Base-by-base conservation (phyloP, 192 early-diverging fungal species). In the Linnemannia schmuckeri region DNA sequence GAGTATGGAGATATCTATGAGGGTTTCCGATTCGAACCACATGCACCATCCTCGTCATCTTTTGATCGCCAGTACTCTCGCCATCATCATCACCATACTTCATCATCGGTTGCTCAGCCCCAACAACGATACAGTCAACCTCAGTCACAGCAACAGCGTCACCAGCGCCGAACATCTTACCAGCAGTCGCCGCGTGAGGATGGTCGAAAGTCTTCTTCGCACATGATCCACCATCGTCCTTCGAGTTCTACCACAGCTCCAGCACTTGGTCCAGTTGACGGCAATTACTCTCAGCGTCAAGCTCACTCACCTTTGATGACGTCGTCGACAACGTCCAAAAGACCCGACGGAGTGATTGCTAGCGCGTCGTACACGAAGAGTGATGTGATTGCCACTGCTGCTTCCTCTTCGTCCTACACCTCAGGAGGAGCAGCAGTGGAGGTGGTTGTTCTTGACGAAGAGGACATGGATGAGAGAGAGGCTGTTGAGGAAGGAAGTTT, bases 1-100 rank as follows among this genome's bases (percentile, higher is more conserved):
- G 80, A 87, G 8, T 66, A 66, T 66, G 63, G 47, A 6, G 79
- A 87, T 6, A 38, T 81, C 41, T 87, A 87, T 69, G 85, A 87
- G 15, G 85, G 85, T 13, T 18, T 71, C 47, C 78, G 57, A 6
- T 78, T 78, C 27, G 85, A 87, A 30, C 42, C 70, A 0, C n/a
- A 41, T 30, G 44, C 68, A 17, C 66, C 76, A 1, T 30, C 73
- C 3, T 30, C 49, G 13, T 33, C 55, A 8, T 61, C 30, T 33
- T 30, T 33, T 3, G 30, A 66, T 66, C 44, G 52, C 18, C 46
- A 38, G 12, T 42, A 77, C 35, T 38, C 75, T 44, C 47, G 74
- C 22, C 74, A 72, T 17, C 63, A 74, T 30, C 72, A 49, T 10
- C 42, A 68, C 38, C 35, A 46, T 4, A 27, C 42, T 0, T 68